Percentiles rank a stretch among this genome's conserved stretches.
These are phyloP conservation scores for Eucalyptus microcorys DNA, from an alignment of 345 rosid species.

Conservation along the genomic window DNA sequence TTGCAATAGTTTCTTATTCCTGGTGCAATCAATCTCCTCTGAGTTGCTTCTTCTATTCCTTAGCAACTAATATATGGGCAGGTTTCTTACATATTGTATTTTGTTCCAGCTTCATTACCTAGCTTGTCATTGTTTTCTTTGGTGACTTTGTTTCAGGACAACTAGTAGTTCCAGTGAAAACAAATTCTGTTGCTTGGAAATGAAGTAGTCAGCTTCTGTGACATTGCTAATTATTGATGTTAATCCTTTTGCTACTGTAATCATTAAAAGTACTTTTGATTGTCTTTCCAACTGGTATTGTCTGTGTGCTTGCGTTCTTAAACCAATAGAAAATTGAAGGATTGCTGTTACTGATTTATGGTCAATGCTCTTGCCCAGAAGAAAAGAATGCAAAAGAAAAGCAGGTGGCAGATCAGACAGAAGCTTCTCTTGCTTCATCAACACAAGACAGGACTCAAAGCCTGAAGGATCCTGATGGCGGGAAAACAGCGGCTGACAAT, in stretches of 20 bases:
- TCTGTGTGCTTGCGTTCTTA: background rate
- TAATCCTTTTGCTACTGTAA: background rate
- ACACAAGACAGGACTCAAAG: conserved; percentile 35
- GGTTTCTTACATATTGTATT: background rate
- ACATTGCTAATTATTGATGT: background rate
- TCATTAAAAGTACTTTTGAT: background rate
- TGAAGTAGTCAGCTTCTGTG: background rate
- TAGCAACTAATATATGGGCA: background rate
- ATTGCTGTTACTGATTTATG: background rate
- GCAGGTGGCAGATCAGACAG: conserved; percentile 27
- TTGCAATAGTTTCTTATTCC: background rate
- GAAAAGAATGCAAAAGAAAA: conserved; percentile 39
- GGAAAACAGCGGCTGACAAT: conserved; percentile 35
- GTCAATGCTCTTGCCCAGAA: conserved; percentile 20
- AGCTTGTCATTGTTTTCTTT: background rate
- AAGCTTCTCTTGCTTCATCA: conserved; percentile 43
- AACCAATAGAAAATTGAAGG: background rate
- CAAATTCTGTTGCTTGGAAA: background rate
- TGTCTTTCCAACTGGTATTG: background rate
- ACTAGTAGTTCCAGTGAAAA: background rate
- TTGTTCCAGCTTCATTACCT: background rate
- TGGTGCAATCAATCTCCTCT: background rate
- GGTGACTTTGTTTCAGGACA: background rate
- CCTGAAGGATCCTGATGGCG: conserved; percentile 29
- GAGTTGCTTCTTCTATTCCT: background rate